Percentiles rank a stretch among this genome's conserved stretches.
Evolutionary conservation across 192 early-diverging fungal genomes (phyloP).

Genomic region (Podila horticola): DNA sequence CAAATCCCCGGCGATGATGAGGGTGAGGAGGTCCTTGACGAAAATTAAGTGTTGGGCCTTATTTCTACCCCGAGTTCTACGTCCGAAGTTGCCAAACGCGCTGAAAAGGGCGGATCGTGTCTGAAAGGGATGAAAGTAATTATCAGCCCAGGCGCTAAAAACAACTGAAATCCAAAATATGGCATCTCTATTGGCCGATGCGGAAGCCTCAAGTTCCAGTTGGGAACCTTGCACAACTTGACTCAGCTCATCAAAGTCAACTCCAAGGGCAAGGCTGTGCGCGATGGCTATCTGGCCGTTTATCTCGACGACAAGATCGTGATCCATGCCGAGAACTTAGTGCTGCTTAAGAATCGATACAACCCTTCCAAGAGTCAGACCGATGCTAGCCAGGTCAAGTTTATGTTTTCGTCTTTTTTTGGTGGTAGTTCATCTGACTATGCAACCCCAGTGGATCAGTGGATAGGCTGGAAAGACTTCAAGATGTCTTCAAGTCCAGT

Average conservation of each 20-base stretch:
- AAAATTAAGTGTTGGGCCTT: too few relatives aligned
- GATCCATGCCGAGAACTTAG: background rate
- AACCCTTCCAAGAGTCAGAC: too few relatives aligned
- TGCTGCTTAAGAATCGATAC: background rate
- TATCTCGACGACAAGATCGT: background rate
- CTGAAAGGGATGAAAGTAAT: too few relatives aligned
- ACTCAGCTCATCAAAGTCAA: background rate
- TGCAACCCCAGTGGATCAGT: background rate
- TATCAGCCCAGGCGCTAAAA: too few relatives aligned
- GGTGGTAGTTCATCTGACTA: background rate
- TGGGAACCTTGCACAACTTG: conserved; percentile 47
- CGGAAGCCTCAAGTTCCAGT: background rate
- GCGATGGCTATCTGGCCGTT: conserved; percentile 1
- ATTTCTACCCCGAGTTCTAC: too few relatives aligned
- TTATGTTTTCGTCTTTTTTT: too few relatives aligned
- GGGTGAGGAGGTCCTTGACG: too few relatives aligned
- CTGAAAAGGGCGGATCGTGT: too few relatives aligned
- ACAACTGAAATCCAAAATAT: too few relatives aligned
- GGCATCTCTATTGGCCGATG: too few relatives aligned
- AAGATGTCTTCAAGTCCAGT: background rate
- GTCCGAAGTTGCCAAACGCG: too few relatives aligned
- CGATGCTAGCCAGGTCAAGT: too few relatives aligned
- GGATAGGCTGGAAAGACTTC: conserved; percentile 2
- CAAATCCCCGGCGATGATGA: conserved; percentile 4
- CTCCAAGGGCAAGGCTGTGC: conserved; percentile 5